These are phyloP conservation scores for Curvularia eragrostidis DNA, from an alignment of 2,329 filamentous ascomycete genomes.

Conservation along the genomic window DNA sequence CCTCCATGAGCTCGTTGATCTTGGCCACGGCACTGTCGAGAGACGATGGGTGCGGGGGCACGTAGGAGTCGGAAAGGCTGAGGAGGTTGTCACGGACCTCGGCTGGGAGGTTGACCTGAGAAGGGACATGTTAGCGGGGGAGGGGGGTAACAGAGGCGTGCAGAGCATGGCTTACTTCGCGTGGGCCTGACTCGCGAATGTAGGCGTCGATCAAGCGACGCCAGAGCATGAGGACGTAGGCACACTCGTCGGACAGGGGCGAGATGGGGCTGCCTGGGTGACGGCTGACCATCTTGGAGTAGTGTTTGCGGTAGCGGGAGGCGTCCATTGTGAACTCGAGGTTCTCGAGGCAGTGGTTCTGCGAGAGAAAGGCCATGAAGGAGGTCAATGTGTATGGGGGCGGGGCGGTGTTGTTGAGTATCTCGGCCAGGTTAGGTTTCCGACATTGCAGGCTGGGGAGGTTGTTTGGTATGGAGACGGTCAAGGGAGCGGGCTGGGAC, in stretches of 20 bases:
- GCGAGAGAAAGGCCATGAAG: conserved; percentile 95
- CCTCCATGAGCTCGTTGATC: conserved; percentile 96
- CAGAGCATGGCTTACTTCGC: conserved; percentile 39
- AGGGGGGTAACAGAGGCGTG: not conserved
- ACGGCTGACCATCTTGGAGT: conserved; percentile 64
- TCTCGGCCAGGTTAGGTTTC: conserved; percentile 81
- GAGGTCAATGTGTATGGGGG: conserved; percentile 89
- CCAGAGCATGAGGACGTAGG: conserved; percentile 83
- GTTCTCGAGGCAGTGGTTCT: conserved; percentile 96
- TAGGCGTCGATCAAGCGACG: conserved; percentile 87
- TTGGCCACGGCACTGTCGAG: conserved; percentile 85
- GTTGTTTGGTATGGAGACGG: conserved; percentile 57
- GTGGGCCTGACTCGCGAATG: conserved; percentile 61
- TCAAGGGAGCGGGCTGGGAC: conserved; percentile 56
- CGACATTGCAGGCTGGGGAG: conserved; percentile 59
- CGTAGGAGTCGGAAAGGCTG: conserved; percentile 62
- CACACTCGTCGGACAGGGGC: conserved; percentile 63
- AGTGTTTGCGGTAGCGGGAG: conserved; percentile 78
- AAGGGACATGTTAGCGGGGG: conserved; percentile 26
- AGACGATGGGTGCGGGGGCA: conserved; percentile 75
- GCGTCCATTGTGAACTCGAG: conserved; percentile 97
- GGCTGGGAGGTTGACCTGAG: conserved; percentile 74
- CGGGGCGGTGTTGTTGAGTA: conserved; percentile 83
- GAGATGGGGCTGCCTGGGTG: conserved; percentile 55
- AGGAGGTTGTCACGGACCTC: conserved; percentile 84